A percentile compares a stretch with the other conserved stretches of the same genome.
Evolutionary conservation across 2,329 filamentous ascomycete genomes (phyloP).

Genomic region (Pezizomycotina sp.): DNA sequence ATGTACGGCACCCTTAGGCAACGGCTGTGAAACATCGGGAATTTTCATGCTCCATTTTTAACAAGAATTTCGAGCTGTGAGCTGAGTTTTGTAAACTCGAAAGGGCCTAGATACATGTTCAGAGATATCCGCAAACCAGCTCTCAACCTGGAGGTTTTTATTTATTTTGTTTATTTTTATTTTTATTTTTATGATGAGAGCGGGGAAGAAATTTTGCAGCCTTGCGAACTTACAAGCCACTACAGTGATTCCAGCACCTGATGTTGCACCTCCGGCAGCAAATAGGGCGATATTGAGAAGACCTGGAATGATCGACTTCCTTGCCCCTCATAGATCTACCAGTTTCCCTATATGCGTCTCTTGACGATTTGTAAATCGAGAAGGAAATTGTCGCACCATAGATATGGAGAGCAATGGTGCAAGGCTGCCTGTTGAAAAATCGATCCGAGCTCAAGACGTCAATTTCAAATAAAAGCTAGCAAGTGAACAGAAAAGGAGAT

Average conservation of each 20-base stretch:
- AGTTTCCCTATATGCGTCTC: conserved; percentile 15
- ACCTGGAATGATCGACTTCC: conserved; percentile 40
- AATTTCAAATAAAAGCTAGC: too few species aligned
- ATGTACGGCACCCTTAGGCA: conserved; percentile 44
- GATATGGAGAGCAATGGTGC: conserved; percentile 69
- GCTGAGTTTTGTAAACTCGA: conserved; percentile 78
- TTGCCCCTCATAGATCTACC: conserved; percentile 13
- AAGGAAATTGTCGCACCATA: conserved; percentile 59
- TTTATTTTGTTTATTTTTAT: too few species aligned
- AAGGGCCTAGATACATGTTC: conserved; percentile 52
- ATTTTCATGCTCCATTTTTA: conserved; percentile 26
- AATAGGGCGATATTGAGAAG: conserved; percentile 36
- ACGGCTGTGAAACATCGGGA: conserved; percentile 17
- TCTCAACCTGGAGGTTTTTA: conserved; percentile 8
- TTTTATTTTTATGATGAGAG: too few species aligned
- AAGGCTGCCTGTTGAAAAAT: conserved; percentile 49
- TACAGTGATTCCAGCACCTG: conserved; percentile 62
- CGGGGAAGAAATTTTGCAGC: conserved; percentile 5
- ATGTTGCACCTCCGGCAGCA: conserved; percentile 42
- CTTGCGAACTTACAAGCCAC: conserved; percentile 53
- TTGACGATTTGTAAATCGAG: conserved; percentile 50
- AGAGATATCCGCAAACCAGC: conserved; percentile 12
- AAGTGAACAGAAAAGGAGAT: conserved; percentile 14
- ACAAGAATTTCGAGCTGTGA: conserved; percentile 57
- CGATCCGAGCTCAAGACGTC: too few species aligned